phyloP scores from a whole-genome alignment of 2,329 filamentous ascomycete species.

The Microascus cirrosus region DNA sequence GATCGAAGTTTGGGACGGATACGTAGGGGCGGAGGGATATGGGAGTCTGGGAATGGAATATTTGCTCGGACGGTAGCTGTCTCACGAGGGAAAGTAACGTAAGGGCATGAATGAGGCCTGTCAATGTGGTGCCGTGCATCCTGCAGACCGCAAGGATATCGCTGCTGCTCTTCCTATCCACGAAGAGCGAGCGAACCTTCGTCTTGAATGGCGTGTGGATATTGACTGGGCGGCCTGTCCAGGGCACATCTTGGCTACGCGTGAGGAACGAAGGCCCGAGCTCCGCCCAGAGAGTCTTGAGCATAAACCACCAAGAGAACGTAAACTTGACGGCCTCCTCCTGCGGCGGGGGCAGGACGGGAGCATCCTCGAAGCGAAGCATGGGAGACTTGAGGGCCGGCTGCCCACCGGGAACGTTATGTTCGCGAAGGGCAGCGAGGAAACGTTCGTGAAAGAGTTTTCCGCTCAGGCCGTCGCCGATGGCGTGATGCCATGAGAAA shows the following conservation, averaged over 20 bases:
- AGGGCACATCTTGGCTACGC: constrained; percentile 16
- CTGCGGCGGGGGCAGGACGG: constrained; percentile 23
- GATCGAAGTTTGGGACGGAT: constrained; percentile 5
- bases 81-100: constrained; percentile 26
- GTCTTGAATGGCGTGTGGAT: constrained; percentile 22
- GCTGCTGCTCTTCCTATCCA: constrained; percentile 16
- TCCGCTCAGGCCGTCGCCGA: constrained; percentile 39
- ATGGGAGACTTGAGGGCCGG: constrained; percentile 3
- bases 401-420: neutral
- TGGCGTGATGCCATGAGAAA: constrained; percentile 39
- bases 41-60: constrained; percentile 27
- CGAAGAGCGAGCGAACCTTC: constrained; percentile 22
- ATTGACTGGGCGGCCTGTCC: constrained; percentile 25
- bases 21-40: constrained; percentile 31
- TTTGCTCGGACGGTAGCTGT: constrained; percentile 19
- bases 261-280: constrained; percentile 27
- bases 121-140: constrained; percentile 30
- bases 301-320: constrained; percentile 26
- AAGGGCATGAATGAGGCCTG: constrained; percentile 35
- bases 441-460: constrained; percentile 36
- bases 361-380: constrained; percentile 18
- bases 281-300: constrained; percentile 25
- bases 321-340: constrained; percentile 28
- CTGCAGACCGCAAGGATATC: constrained; percentile 27
- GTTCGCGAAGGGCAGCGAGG: constrained; percentile 25